Evolutionary conservation across 163 green algal species (phyloP).

Genomic region (Chloromonas sp.): DNA sequence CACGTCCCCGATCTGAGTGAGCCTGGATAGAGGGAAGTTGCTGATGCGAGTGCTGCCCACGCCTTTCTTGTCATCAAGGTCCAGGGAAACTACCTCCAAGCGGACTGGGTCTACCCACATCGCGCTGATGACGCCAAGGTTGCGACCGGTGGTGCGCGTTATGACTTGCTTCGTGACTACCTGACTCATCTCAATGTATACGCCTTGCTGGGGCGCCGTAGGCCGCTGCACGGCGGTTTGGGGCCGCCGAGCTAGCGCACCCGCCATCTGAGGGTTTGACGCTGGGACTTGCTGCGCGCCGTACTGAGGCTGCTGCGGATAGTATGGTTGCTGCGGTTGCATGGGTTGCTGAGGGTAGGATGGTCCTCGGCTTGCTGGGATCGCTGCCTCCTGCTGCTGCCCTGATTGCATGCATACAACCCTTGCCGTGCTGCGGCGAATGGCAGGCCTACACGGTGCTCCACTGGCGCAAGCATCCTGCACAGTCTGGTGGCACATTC

Average conservation of each 20-base stretch:
- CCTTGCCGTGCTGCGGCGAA: no score
- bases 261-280: background rate
- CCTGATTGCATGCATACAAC: no score
- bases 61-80: constrained; percentile 47
- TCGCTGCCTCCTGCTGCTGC: no score
- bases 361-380: no score
- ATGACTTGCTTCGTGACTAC: constrained; percentile 61
- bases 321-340: no score
- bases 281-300: background rate
- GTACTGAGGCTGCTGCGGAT: no score
- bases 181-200: constrained; percentile 32
- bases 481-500: no score
- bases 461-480: no score
- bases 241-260: constrained; percentile 5
- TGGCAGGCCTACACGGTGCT: no score
- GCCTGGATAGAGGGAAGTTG: constrained; percentile 45
- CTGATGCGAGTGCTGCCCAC: constrained; percentile 15
- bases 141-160: constrained; percentile 45
- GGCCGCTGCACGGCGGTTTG: constrained; percentile 7
- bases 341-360: no score
- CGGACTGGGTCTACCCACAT: constrained; percentile 50
- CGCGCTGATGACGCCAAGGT: constrained; percentile 50
- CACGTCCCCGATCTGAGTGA: constrained; percentile 51
- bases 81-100: constrained; percentile 47
- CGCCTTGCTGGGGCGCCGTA: background rate